phyloP scores from a whole-genome alignment of 2,329 filamentous ascomycete species.

The Myriangium duriaei region DNA sequence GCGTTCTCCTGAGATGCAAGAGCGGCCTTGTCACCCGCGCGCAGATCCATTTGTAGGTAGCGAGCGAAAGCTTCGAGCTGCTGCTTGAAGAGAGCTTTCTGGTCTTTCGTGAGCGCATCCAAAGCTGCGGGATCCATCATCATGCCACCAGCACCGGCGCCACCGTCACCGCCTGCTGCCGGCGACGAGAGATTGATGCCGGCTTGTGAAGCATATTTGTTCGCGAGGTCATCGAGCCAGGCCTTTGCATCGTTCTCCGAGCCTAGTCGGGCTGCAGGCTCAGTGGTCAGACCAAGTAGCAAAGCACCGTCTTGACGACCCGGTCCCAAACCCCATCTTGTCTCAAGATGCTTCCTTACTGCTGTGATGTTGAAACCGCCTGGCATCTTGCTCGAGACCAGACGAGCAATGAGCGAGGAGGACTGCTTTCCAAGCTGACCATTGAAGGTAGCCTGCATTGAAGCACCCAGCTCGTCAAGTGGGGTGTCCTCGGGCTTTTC shows the following conservation, averaged over 20 bases:
- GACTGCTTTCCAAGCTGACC: conserved; percentile 96
- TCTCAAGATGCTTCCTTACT: conserved; percentile 89
- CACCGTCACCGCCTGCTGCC: conserved; percentile 56
- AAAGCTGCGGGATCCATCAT: conserved; percentile 99
- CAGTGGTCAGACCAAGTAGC: conserved; percentile 80
- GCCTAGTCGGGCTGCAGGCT: conserved; percentile 76
- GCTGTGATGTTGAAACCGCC: conserved; percentile 98
- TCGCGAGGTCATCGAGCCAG: conserved; percentile 75
- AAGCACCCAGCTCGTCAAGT: conserved; percentile 82
- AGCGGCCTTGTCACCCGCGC: conserved; percentile 89
- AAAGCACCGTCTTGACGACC: conserved; percentile 88
- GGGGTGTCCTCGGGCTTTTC: conserved; percentile 98
- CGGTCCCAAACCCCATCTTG: conserved; percentile 74
- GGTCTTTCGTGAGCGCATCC: conserved; percentile 93
- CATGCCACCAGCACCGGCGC: conserved; percentile 70
- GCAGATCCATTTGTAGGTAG: conserved; percentile 94
- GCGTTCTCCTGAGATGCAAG: conserved; percentile 74
- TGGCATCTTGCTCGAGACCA: conserved; percentile 99
- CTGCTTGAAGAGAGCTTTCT: conserved; percentile 92
- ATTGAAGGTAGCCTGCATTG: conserved; percentile 98
- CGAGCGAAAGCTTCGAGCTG: conserved; percentile 89
- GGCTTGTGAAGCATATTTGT: conserved; percentile 76
- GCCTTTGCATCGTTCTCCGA: conserved; percentile 85
- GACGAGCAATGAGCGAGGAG: conserved; percentile 76
- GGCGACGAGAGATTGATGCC: conserved; percentile 75